Percentiles rank a stretch among this genome's conserved stretches.
phyloP scores from a whole-genome alignment of 441 rosid species.

The Pelargonium myrrhifolium region DNA sequence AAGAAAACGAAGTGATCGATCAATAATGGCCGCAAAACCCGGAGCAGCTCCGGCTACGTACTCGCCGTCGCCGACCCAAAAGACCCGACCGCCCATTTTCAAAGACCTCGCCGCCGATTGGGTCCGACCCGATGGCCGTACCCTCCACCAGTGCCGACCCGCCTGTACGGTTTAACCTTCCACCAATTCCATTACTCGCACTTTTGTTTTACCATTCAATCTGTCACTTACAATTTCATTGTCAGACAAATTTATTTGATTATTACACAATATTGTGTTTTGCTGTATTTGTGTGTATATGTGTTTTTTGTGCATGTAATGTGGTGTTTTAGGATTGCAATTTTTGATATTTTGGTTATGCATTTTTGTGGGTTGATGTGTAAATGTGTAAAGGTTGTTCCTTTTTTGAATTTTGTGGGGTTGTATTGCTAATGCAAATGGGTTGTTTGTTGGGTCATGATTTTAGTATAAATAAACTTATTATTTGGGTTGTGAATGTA shows the following conservation, averaged over 20 bases:
- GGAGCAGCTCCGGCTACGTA: slow-evolving; percentile 51
- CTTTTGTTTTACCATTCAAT: background rate
- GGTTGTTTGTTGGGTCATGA: background rate
- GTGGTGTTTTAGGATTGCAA: background rate
- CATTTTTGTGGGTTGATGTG: too few relatives aligned
- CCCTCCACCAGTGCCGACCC: slow-evolving; percentile 82
- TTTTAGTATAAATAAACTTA: background rate
- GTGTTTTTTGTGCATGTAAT: background rate
- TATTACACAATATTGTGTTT: too few relatives aligned
- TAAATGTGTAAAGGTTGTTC: background rate
- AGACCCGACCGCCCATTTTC: slow-evolving; percentile 35
- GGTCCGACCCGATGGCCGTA: slow-evolving; percentile 86
- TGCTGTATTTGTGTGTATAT: too few relatives aligned
- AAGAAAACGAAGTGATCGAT: background rate
- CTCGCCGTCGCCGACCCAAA: slow-evolving; percentile 42
- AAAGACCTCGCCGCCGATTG: slow-evolving; percentile 59
- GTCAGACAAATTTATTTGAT: background rate
- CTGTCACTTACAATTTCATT: background rate
- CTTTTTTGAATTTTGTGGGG: background rate
- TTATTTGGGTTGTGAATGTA: background rate
- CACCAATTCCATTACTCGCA: background rate
- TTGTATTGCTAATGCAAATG: background rate
- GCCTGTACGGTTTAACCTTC: slow-evolving; percentile 45
- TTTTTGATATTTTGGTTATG: background rate
- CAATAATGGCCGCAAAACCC: slow-evolving; percentile 44